Evolutionary conservation across 129 eudicot species (phyloP).

Genomic region (Chrysanthemum seticuspe): DNA sequence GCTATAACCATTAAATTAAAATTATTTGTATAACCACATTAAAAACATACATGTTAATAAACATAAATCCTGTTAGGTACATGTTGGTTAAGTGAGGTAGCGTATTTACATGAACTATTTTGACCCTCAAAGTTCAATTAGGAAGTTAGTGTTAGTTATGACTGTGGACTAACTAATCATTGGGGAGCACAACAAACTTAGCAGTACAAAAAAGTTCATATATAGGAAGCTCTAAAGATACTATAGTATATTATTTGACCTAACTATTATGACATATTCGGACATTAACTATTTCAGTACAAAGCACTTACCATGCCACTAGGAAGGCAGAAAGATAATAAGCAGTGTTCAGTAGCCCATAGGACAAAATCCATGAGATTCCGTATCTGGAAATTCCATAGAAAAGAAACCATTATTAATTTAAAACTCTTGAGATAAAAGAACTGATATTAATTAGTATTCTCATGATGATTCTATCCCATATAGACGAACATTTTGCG

Average conservation of each 20-base stretch:
- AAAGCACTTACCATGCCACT: conserved; percentile 68
- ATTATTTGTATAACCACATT: too few species aligned
- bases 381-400: conserved; percentile 61
- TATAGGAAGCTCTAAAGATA: too few species aligned
- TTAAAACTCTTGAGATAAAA: conserved; percentile 12
- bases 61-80: conserved; percentile 3
- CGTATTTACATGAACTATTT: conserved; percentile 1
- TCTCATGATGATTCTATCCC: background rate
- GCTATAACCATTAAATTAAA: too few species aligned
- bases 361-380: conserved; percentile 73
- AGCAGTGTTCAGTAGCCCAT: conserved; percentile 84
- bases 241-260: too few species aligned
- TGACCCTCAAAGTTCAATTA: conserved; percentile 1
- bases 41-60: too few species aligned
- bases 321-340: conserved; percentile 83
- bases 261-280: too few species aligned
- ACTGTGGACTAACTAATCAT: too few species aligned
- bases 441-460: background rate
- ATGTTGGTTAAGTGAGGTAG: conserved; percentile 2
- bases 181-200: too few species aligned
- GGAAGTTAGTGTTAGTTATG: background rate
- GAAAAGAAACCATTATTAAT: conserved; percentile 5
- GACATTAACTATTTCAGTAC: background rate
- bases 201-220: too few species aligned
- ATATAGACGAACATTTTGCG: background rate